phyloP scores from a whole-genome alignment of 768 basidiomycete species.

The Russula earlei region DNA sequence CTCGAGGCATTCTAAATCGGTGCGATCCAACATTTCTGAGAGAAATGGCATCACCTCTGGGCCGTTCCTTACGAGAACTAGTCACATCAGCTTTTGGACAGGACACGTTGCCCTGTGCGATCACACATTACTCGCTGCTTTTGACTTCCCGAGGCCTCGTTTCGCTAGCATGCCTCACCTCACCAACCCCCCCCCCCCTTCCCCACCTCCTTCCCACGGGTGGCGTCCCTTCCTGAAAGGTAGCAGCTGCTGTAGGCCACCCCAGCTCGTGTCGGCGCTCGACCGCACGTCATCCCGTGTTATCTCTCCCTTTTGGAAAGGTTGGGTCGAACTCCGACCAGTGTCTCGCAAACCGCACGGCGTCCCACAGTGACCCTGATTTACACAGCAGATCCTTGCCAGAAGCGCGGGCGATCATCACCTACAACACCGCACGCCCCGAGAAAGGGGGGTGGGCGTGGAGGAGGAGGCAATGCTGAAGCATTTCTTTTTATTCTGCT shows the following conservation, averaged over 20 bases:
- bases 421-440: neutral
- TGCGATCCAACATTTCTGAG: neutral
- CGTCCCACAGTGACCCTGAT: neutral
- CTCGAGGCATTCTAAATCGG: conserved; percentile 18
- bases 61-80: neutral
- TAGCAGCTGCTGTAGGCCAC: neutral
- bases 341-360: conserved; percentile 13
- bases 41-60: conserved; percentile 13
- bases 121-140: conserved; percentile 15
- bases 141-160: conserved; percentile 6
- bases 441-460: too few species aligned
- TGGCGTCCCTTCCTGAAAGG: conserved; percentile 1
- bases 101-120: conserved; percentile 13
- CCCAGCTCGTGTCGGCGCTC: neutral
- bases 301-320: neutral
- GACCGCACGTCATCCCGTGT: neutral
- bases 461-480: neutral
- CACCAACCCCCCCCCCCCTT: too few species aligned
- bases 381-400: neutral
- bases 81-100: conserved; percentile 6
- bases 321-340: conserved; percentile 10
- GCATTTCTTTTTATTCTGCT: neutral
- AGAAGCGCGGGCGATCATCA: neutral
- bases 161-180: neutral
- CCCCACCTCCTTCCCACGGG: neutral